Conservation (phyloP, 164 flowering plant genomes). For the Buxus sempervirens region DNA sequence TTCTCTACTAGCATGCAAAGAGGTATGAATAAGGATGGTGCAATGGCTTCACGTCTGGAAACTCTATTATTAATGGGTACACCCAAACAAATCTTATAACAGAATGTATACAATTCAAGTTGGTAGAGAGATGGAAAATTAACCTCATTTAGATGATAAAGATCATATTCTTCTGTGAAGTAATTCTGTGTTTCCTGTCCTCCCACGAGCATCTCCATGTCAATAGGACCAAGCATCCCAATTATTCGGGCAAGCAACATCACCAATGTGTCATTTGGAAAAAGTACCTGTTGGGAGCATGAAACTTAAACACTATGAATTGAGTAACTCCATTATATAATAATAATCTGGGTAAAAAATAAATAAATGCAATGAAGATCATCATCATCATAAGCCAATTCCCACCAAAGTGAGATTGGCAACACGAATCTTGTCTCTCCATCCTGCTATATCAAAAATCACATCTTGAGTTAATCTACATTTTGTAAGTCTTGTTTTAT, state of each 20-base stretch:
- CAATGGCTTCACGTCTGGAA: neutral
- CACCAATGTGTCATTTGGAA: conserved; percentile 75
- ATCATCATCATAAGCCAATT: too few relatives aligned
- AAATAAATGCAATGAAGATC: too few relatives aligned
- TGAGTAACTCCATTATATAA: neutral
- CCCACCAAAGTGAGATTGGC: too few relatives aligned
- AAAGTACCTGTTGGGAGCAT: conserved; percentile 60
- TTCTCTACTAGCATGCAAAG: neutral
- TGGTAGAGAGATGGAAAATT: conserved; percentile 7
- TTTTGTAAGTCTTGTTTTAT: too few relatives aligned
- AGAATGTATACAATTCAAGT: neutral
- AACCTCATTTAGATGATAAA: conserved; percentile 79
- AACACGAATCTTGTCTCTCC: too few relatives aligned
- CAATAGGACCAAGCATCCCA: conserved; percentile 80
- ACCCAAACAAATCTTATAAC: neutral
- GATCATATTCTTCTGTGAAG: conserved; percentile 78
- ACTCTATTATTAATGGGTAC: neutral
- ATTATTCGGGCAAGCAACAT: conserved; percentile 78
- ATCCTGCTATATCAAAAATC: too few relatives aligned
- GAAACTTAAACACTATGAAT: conserved; percentile 1
- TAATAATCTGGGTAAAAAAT: too few relatives aligned
- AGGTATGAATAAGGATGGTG: neutral
- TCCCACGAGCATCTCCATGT: conserved; percentile 65
- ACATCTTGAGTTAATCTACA: too few relatives aligned
- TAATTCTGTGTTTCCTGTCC: conserved; percentile 87